A percentile compares a stretch with the other conserved stretches of the same genome.
These are phyloP conservation scores for Lichtheimia corymbifera DNA, from an alignment of 371 early-diverging fungal genomes.

Conservation along the genomic window DNA sequence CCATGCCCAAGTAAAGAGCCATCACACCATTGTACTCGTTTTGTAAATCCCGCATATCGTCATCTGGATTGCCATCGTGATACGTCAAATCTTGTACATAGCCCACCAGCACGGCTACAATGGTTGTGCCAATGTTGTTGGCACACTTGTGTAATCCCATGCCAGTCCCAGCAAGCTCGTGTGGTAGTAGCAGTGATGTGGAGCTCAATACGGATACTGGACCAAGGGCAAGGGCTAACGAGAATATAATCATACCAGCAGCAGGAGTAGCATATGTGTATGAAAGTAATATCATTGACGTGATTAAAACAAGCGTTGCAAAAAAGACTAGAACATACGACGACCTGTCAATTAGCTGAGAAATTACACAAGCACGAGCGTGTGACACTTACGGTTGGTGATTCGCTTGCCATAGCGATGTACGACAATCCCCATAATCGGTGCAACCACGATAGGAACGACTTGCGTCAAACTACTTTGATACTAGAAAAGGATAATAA, in stretches of 20 bases:
- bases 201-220: slow-evolving; percentile 47
- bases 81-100: slow-evolving; percentile 53
- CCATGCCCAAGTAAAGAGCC: slow-evolving; percentile 39
- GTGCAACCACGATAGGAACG: slow-evolving; percentile 54
- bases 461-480: slow-evolving; percentile 57
- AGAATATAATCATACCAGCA: slow-evolving; percentile 50
- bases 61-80: slow-evolving; percentile 42
- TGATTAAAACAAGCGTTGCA: slow-evolving; percentile 35
- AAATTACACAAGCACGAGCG: neutral
- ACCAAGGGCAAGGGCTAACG: slow-evolving; percentile 44
- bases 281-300: slow-evolving; percentile 35
- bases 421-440: slow-evolving; percentile 52
- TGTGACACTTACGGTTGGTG: slow-evolving; percentile 28
- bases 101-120: slow-evolving; percentile 49
- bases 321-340: slow-evolving; percentile 27
- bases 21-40: slow-evolving; percentile 47
- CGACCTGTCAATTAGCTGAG: neutral
- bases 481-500: slow-evolving; percentile 27
- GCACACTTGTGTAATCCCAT: slow-evolving; percentile 54
- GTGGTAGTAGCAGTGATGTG: slow-evolving; percentile 41
- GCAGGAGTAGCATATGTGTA: slow-evolving; percentile 40
- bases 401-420: slow-evolving; percentile 56
- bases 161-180: slow-evolving; percentile 48
- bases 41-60: slow-evolving; percentile 30
- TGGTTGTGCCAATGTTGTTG: slow-evolving; percentile 52